Base-by-base conservation (phyloP, 2,329 filamentous ascomycete genomes). In the Sclerotiophoma versabilis region DNA sequence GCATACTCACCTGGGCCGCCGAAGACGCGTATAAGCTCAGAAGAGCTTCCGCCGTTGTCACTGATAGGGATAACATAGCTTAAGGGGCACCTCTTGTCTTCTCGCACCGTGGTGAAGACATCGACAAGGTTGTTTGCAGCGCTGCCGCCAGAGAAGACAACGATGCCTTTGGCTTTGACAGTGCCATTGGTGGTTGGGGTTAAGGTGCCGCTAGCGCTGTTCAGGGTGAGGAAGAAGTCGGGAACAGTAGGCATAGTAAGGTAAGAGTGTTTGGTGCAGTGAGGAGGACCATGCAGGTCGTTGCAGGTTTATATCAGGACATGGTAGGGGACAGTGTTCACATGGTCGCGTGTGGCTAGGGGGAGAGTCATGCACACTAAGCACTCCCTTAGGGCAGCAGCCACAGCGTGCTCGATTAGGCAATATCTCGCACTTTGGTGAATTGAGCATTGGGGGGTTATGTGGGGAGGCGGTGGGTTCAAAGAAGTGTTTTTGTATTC, bases 61-160 rank as follows among this genome's bases (percentile, higher is more conserved):
- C 90, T 95, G 72, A 97, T 96, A 29, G 93, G 93, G 46, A 98
- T 96, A 54, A 97, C 87, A 74, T 96, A 96, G 76, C 86, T 91
- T 34, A 96, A 77, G 2, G 83, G 79, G 68, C 88, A 89, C 33
- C 83, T 77, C 58, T 89, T 90, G 64, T 83, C 87, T 58, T 87
- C 76, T 23, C 79, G 75, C 5, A 85, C 76, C 19, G 77, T 75
- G 54, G 82, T 88, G 76, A 97, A 97, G 10, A 96, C 90, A 72
- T 97, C 93, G 33, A 97, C 93, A 5, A 97, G 84, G 68, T 84
- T 96, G 72, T 97, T 98, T 5, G 93, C 92, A n/a, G 93, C 93
- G 63, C 91, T 96, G 47, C 93, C 93, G 32, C 92, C 92, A 0
- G 92, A 96, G 75, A 97, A 95, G 44, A 96, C 88, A 19, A 93